Percentiles rank a stretch among this genome's conserved stretches.
Conservation (phyloP, 208 protist species). For the Trypanosoma platydactyli region DNA sequence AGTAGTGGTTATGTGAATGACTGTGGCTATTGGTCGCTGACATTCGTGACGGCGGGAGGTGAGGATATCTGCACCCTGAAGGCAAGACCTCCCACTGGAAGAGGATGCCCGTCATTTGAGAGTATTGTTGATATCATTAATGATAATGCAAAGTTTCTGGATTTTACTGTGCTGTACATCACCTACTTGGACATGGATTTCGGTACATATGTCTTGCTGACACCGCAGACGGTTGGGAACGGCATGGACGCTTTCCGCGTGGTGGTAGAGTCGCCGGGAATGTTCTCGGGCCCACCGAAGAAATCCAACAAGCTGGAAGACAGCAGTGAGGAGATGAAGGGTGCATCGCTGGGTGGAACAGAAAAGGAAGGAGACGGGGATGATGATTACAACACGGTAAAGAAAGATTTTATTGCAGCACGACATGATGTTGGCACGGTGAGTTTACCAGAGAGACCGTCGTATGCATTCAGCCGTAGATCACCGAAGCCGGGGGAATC, state of each 20-base stretch:
- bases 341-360: background rate
- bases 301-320: background rate
- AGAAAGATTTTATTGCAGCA: too few relatives aligned
- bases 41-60: slow-evolving; percentile 3
- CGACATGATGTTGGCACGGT: too few relatives aligned
- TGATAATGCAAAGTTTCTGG: slow-evolving; percentile 6
- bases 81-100: slow-evolving; percentile 1
- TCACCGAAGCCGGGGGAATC: too few relatives aligned
- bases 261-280: slow-evolving; percentile 1
- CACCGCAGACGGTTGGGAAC: slow-evolving; percentile 11
- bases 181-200: slow-evolving; percentile 29
- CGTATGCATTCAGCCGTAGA: too few relatives aligned
- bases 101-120: slow-evolving; percentile 7
- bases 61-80: slow-evolving; percentile 1
- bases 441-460: too few relatives aligned
- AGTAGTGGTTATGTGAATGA: background rate
- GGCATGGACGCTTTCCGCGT: slow-evolving; percentile 10
- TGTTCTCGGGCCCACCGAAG: background rate
- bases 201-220: slow-evolving; percentile 22
- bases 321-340: background rate
- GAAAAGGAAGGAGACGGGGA: background rate
- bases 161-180: slow-evolving; percentile 12
- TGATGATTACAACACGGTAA: background rate
- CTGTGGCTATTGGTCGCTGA: slow-evolving; percentile 22
- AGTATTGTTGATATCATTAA: slow-evolving; percentile 16